Conservation (phyloP, 495 filamentous ascomycete genomes). For the Penicillium taxi region DNA sequence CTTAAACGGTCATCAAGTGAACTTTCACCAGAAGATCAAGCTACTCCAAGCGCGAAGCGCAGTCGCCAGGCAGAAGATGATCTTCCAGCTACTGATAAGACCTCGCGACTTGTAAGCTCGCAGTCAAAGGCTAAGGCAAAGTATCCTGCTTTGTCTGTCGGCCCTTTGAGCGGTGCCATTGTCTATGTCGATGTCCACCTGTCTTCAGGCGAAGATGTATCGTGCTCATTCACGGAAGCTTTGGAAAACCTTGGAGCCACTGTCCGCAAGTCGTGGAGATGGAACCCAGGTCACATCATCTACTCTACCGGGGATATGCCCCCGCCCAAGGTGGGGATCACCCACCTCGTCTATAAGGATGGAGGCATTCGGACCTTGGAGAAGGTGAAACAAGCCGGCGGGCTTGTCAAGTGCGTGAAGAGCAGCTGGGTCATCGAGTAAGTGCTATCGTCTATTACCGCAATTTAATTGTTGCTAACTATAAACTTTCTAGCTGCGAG, state of each 20-base stretch:
- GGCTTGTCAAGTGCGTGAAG: slow-evolving; percentile 74
- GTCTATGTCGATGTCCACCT: slow-evolving; percentile 94
- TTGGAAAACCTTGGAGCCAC: slow-evolving; percentile 78
- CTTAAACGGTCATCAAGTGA: too few species aligned
- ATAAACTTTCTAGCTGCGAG: slow-evolving; percentile 53
- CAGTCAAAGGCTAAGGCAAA: too few species aligned
- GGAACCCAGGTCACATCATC: slow-evolving; percentile 62
- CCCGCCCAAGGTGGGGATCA: slow-evolving; percentile 65
- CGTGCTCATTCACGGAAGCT: slow-evolving; percentile 72
- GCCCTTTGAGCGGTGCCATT: slow-evolving; percentile 62
- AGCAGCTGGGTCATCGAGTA: slow-evolving; percentile 85
- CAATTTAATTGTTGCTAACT: neutral
- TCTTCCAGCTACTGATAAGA: too few species aligned
- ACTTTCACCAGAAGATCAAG: too few species aligned
- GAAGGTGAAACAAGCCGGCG: slow-evolving; percentile 68
- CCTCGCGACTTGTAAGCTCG: slow-evolving; percentile 21
- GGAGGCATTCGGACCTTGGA: slow-evolving; percentile 79
- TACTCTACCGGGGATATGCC: too few species aligned
- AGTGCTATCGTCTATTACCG: slow-evolving; percentile 17
- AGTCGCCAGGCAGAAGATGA: too few species aligned
- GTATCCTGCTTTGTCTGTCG: too few species aligned
- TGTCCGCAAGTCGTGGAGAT: slow-evolving; percentile 76
- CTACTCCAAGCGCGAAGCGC: too few species aligned
- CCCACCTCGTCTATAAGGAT: slow-evolving; percentile 94
- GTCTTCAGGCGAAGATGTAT: slow-evolving; percentile 78